These are phyloP conservation scores for Syzygium aromaticum DNA, from an alignment of 345 rosid genomes.

Conservation along the genomic window DNA sequence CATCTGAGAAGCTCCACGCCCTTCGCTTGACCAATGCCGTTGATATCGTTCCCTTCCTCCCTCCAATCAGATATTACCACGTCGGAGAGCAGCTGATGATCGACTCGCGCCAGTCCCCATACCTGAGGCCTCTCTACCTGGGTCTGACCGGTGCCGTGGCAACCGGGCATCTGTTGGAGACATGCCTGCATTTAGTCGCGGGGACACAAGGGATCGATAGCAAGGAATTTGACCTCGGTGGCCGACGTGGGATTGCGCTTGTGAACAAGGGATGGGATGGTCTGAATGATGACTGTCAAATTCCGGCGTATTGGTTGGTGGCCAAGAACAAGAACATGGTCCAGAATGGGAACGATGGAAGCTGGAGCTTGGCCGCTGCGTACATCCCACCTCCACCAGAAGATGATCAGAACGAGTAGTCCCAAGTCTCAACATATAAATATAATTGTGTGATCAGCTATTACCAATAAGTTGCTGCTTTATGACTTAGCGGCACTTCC, in stretches of 20 bases:
- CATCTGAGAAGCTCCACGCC: conserved; percentile 35
- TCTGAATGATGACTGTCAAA: conserved; percentile 14
- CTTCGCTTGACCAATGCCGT: conserved; percentile 35
- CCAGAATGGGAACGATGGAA: conserved; percentile 7
- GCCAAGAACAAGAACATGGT: conserved; percentile 58
- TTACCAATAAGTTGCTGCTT: neutral
- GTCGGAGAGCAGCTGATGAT: conserved; percentile 56
- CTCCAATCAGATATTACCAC: conserved; percentile 41
- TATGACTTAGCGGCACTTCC: neutral
- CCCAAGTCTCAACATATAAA: neutral
- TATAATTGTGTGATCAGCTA: neutral
- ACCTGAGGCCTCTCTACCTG: conserved; percentile 18
- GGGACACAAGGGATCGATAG: conserved; percentile 46
- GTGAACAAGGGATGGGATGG: conserved; percentile 41
- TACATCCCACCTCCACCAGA: neutral
- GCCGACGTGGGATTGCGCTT: conserved; percentile 36
- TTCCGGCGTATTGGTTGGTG: conserved; percentile 47
- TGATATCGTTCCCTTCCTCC: conserved; percentile 56
- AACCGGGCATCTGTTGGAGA: conserved; percentile 49
- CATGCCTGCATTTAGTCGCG: conserved; percentile 57
- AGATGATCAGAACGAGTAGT: neutral
- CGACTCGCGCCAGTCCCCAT: conserved; percentile 44
- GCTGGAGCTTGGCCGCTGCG: neutral
- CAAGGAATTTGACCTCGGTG: conserved; percentile 36
- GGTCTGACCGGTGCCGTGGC: conserved; percentile 13